Evolutionary conservation across 2,329 filamentous ascomycete genomes (phyloP), one percentile per base, ranked within the genome.

Genomic region (Conoideocrella luteorostrata): DNA sequence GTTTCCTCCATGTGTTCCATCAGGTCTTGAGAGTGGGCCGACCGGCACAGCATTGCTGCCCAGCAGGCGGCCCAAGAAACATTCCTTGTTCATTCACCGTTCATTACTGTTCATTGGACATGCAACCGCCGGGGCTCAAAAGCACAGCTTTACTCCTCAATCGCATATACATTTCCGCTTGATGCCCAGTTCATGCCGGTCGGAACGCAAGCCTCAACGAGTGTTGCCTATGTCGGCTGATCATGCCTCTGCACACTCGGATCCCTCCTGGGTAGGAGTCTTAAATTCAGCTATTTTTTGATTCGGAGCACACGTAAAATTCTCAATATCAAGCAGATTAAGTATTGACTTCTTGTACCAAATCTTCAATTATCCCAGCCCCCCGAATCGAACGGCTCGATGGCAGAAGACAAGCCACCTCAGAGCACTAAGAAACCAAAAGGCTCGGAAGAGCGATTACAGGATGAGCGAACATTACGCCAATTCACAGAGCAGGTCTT

Each of bases 401-500:
- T 42, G 40, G 30, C 40, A 20, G 40, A 36, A 17, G 23, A 24
- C 30, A 29, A 5, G n/a, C 13, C 32, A 3, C 23, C n/a, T 13
- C 17, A 32, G 23, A 21, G 32, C n/a, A 3, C 37, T 17, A 22
- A 15, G 36, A 28, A 30, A 13, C 44, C 22, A 26, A 32, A 52
- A 20, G 39, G 29, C 7, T 50, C 59, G 23, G 52, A 62, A 38
- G 46, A 50, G 15, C 57, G 52, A 39, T 47, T 65, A 22, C 50
- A 51, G 15, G 55, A 62, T 39, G 61, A 66, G 41, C 52, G 55
- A 32, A 52, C 55, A 42, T 48, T 66, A n/a, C 59, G 62, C 32
- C 55, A 50, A 20, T 66, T 61, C 47, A 64, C 63, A 5, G 62
- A 66, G 39, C 52, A 56, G 10, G 63, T 66, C n/a, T 42, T 66